Conservation (phyloP, 2,329 filamentous ascomycete species). For the Trichoderma cornu-damae region DNA sequence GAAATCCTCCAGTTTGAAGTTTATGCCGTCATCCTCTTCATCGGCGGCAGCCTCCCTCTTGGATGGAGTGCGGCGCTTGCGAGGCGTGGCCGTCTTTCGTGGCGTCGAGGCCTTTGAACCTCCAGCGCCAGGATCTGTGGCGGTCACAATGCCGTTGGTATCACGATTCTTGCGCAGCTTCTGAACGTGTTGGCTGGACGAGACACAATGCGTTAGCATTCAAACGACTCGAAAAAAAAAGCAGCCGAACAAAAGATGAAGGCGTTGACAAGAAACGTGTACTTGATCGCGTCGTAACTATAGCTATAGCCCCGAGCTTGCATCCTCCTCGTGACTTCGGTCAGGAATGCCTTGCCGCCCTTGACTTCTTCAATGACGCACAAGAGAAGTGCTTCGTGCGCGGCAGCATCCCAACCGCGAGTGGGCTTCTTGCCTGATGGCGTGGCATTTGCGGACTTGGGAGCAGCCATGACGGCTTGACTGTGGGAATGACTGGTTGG, state of each 20-base stretch:
- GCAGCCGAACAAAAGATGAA: constrained; percentile 18
- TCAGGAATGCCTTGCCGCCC: constrained; percentile 33
- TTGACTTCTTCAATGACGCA: constrained; percentile 35
- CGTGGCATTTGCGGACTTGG: not conserved
- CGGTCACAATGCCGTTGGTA: constrained; percentile 24
- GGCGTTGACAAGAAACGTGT: constrained; percentile 18
- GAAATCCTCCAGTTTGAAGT: constrained; percentile 26
- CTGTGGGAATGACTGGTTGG: not conserved
- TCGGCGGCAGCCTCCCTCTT: constrained; percentile 26
- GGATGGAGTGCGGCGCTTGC: constrained; percentile 29
- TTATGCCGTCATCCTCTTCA: constrained; percentile 24
- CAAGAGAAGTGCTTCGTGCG: constrained; percentile 38
- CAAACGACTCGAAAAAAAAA: constrained; percentile 17
- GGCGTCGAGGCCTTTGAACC: constrained; percentile 23
- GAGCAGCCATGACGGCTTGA: constrained; percentile 12
- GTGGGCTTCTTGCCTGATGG: constrained; percentile 22
- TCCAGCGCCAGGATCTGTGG: constrained; percentile 15
- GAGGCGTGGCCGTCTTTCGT: constrained; percentile 24
- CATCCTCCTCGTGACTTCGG: constrained; percentile 31
- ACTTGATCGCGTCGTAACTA: constrained; percentile 39
- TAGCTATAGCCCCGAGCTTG: constrained; percentile 36
- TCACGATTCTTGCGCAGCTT: constrained; percentile 39
- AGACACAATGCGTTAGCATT: constrained; percentile 19
- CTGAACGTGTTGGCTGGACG: constrained; percentile 42
- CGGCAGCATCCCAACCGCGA: constrained; percentile 34